A percentile compares a stretch with the other conserved stretches of the same genome.
phyloP scores from a whole-genome alignment of 73 alveolate genomes.

The Tetrahymena elliotti region DNA sequence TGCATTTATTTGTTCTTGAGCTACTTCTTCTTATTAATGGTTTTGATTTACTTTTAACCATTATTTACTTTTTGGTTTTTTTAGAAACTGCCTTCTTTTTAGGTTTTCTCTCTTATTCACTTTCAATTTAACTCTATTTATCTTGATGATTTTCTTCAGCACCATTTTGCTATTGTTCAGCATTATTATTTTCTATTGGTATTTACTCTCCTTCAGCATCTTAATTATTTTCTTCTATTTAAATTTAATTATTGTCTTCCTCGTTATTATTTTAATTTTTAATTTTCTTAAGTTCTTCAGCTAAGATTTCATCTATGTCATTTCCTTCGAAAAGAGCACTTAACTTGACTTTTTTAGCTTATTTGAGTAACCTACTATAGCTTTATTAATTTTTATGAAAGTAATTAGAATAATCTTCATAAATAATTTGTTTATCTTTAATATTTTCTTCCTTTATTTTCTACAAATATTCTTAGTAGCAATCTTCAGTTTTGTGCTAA shows the following conservation, averaged over 20 bases:
- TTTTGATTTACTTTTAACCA: background rate
- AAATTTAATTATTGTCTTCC: background rate
- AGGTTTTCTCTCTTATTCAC: background rate
- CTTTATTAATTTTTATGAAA: background rate
- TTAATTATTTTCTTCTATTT: background rate
- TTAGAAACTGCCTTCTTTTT: background rate
- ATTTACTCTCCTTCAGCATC: background rate
- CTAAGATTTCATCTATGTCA: background rate
- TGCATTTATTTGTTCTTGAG: background rate
- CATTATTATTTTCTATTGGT: background rate
- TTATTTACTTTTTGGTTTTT: too few relatives aligned
- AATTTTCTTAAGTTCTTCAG: background rate
- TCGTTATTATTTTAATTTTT: background rate
- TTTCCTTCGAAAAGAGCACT: background rate
- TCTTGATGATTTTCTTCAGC: too few relatives aligned
- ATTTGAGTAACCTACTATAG: background rate
- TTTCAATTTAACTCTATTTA: background rate
- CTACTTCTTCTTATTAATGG: background rate
- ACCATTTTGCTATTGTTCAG: too few relatives aligned
- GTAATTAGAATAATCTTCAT: background rate
- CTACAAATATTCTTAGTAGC: background rate
- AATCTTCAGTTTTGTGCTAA: background rate
- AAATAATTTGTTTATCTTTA: background rate
- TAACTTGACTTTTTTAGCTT: background rate
- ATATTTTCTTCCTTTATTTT: background rate